Conservation (phyloP, 164 flowering plant species). For the Chimonanthus praecox region DNA sequence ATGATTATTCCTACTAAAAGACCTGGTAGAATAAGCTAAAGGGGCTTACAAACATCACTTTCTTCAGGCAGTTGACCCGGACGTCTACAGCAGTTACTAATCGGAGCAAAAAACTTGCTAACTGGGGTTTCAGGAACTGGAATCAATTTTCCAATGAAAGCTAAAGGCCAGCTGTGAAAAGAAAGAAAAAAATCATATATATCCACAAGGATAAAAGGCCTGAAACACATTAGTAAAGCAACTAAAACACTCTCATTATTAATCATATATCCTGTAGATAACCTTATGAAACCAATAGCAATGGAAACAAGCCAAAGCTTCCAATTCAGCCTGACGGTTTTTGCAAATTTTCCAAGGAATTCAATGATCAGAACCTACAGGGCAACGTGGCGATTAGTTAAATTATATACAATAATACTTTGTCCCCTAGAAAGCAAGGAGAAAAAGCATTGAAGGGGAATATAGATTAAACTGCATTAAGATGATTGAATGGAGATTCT, state of each 20-base stretch:
- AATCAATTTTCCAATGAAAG: slow-evolving; percentile 61
- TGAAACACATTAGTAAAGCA: not conserved
- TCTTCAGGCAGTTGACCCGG: not conserved
- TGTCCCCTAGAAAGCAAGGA: not conserved
- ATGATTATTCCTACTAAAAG: not conserved
- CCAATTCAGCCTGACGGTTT: slow-evolving; percentile 65
- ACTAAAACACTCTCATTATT: not conserved
- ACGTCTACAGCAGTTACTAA: slow-evolving; percentile 1
- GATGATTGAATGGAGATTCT: not conserved
- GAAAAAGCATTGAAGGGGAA: not conserved
- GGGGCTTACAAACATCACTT: not conserved
- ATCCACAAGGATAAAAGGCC: not conserved
- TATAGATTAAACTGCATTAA: not conserved
- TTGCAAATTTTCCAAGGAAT: slow-evolving; percentile 74
- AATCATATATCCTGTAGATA: not conserved
- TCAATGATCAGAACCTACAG: slow-evolving; percentile 56
- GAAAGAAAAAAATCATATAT: not conserved
- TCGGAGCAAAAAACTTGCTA: slow-evolving; percentile 13
- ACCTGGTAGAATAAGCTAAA: not conserved
- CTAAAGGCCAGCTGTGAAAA: slow-evolving; percentile 83
- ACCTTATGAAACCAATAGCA: slow-evolving; percentile 68
- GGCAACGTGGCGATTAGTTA: not conserved
- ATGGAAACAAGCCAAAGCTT: slow-evolving; percentile 62
- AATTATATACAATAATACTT: not conserved
- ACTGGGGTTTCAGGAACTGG: slow-evolving; percentile 79